Conservation (phyloP, 2,329 filamentous ascomycete species). For the Microsporum audouinii region DNA sequence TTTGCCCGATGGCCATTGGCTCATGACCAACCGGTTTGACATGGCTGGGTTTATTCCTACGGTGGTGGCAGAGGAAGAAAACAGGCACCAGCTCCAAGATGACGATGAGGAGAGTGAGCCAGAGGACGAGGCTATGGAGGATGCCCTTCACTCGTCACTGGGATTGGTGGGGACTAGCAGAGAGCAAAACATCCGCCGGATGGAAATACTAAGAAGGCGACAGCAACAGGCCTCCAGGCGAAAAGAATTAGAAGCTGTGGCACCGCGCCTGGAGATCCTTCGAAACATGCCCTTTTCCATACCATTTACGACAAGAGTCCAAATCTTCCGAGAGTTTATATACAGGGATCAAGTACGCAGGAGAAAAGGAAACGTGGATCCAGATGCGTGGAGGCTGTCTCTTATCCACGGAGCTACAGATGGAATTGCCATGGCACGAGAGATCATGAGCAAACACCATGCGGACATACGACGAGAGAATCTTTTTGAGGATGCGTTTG, state of each 20-base stretch:
- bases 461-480: slow-evolving; percentile 67
- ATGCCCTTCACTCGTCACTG: slow-evolving; percentile 25
- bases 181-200: slow-evolving; percentile 49
- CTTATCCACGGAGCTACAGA: slow-evolving; percentile 38
- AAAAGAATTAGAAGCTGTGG: slow-evolving; percentile 64
- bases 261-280: slow-evolving; percentile 77
- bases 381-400: slow-evolving; percentile 61
- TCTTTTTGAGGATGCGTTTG: slow-evolving; percentile 75
- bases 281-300: slow-evolving; percentile 97
- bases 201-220: slow-evolving; percentile 52
- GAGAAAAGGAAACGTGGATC: slow-evolving; percentile 56
- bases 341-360: slow-evolving; percentile 64
- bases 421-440: slow-evolving; percentile 30
- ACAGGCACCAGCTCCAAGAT: slow-evolving; percentile 54
- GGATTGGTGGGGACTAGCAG: slow-evolving; percentile 46
- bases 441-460: slow-evolving; percentile 49
- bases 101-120: slow-evolving; percentile 43
- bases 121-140: slow-evolving; percentile 25
- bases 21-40: slow-evolving; percentile 81
- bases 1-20: slow-evolving; percentile 73
- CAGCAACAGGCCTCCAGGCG: slow-evolving; percentile 57
- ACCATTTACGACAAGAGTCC: slow-evolving; percentile 79
- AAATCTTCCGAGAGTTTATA: slow-evolving; percentile 92
- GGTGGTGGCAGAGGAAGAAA: slow-evolving; percentile 79
- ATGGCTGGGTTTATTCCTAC: slow-evolving; percentile 78